phyloP scores from a whole-genome alignment of 1,284 basidiomycete genomes.

The Rhodotorula mucilaginosa region DNA sequence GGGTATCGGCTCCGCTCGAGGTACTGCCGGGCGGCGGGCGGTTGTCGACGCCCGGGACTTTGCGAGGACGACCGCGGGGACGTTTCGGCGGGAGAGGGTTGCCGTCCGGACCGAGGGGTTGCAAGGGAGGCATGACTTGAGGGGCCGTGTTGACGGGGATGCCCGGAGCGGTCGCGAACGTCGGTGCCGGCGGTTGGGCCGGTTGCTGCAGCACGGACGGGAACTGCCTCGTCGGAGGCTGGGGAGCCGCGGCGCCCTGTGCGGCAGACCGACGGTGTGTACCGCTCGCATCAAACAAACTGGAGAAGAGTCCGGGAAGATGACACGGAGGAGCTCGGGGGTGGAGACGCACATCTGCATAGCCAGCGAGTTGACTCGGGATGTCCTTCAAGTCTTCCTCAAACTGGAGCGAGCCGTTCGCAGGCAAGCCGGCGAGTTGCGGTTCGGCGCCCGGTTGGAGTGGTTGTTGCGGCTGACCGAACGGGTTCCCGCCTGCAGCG shows the following conservation, averaged over 20 bases:
- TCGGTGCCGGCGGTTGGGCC: background rate
- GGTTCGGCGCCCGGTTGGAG: background rate
- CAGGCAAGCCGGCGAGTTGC: slow-evolving; percentile 1
- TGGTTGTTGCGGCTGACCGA: background rate
- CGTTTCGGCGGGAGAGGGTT: slow-evolving; percentile 26
- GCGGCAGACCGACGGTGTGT: no score
- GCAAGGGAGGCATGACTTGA: slow-evolving; percentile 15
- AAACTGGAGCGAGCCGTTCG: slow-evolving; percentile 15
- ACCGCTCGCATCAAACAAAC: background rate
- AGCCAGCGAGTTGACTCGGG: slow-evolving; percentile 13
- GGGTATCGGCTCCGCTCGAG: slow-evolving; percentile 2
- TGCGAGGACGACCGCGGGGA: slow-evolving; percentile 36
- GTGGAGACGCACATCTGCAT: background rate
- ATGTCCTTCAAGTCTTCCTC: slow-evolving; percentile 35
- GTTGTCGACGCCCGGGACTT: slow-evolving; percentile 34
- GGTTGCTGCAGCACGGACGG: slow-evolving; percentile 21
- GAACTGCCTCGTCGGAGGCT: slow-evolving; percentile 5
- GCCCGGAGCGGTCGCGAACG: slow-evolving; percentile 11
- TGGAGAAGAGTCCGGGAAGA: background rate
- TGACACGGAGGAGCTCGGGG: background rate
- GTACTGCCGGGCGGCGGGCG: background rate
- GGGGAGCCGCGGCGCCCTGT: background rate
- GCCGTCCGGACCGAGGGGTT: slow-evolving; percentile 12
- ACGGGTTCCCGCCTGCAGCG: background rate
- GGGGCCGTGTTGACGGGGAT: slow-evolving; percentile 22